These are phyloP conservation scores for Glycine soja DNA, from an alignment of 306 rosid species.

Conservation along the genomic window DNA sequence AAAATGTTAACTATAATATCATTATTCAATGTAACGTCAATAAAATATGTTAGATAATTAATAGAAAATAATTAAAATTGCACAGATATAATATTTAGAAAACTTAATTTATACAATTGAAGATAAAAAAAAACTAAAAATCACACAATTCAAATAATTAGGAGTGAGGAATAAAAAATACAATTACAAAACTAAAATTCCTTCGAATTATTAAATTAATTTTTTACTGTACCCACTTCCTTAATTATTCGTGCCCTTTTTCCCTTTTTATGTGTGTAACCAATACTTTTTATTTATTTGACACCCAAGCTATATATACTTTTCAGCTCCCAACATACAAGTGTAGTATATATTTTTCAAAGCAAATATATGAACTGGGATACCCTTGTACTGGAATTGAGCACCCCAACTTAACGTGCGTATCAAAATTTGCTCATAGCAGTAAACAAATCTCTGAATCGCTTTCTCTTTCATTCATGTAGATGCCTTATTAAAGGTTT, in stretches of 20 bases:
- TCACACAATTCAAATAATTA: no score
- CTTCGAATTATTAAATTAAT: no score
- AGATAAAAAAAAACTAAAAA: no score
- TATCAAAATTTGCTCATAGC: conserved; percentile 1
- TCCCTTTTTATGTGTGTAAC: background rate
- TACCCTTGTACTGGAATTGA: conserved; percentile 27
- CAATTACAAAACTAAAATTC: no score
- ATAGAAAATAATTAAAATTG: no score
- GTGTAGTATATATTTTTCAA: conserved; percentile 40
- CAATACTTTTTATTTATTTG: background rate
- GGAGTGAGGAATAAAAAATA: no score
- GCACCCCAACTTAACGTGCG: background rate
- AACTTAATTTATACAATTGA: no score
- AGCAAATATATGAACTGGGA: conserved; percentile 30
- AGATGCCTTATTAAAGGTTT: background rate
- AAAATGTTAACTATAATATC: no score
- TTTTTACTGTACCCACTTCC: background rate
- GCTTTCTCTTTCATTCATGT: conserved; percentile 48
- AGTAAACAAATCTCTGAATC: conserved; percentile 12
- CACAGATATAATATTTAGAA: no score
- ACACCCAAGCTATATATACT: background rate
- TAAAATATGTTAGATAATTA: no score
- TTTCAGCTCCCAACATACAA: conserved; percentile 19
- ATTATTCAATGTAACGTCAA: no score
- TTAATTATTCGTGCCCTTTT: background rate